Conservation (phyloP, 2,329 filamentous ascomycete genomes). For the Aspergillus carbonarius region DNA sequence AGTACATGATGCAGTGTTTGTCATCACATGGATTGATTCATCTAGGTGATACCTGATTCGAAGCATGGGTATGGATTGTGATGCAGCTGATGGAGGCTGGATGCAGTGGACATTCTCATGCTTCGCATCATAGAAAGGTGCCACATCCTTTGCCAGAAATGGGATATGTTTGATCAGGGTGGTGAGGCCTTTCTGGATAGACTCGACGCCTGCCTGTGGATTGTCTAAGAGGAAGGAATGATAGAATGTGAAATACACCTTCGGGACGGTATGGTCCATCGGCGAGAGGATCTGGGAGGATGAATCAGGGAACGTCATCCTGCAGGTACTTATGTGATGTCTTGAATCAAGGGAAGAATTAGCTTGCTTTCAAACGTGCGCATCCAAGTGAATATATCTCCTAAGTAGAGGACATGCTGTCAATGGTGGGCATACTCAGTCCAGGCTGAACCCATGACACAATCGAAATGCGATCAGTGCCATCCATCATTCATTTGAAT, state of each 20-base stretch:
- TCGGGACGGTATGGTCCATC: background rate
- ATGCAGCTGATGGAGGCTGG: background rate
- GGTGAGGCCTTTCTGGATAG: background rate
- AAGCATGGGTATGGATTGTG: background rate
- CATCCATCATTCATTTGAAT: too few species aligned
- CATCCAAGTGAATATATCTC: too few species aligned
- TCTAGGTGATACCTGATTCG: background rate
- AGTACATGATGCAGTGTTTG: background rate
- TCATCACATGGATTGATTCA: background rate
- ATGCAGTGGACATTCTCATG: slow-evolving; percentile 4
- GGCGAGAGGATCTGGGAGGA: background rate
- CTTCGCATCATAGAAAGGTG: background rate
- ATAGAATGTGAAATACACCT: slow-evolving; percentile 4
- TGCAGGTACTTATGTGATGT: background rate
- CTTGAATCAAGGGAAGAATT: background rate
- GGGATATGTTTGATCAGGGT: background rate
- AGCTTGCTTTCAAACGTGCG: background rate
- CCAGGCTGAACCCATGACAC: too few species aligned
- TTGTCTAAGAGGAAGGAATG: background rate
- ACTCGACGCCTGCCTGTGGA: background rate
- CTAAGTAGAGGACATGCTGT: too few species aligned
- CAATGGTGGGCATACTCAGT: too few species aligned
- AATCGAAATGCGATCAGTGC: too few species aligned
- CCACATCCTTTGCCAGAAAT: background rate
- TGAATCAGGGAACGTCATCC: background rate